Conservation (phyloP, 2,329 filamentous ascomycete species). For the Diaporthe sp. region DNA sequence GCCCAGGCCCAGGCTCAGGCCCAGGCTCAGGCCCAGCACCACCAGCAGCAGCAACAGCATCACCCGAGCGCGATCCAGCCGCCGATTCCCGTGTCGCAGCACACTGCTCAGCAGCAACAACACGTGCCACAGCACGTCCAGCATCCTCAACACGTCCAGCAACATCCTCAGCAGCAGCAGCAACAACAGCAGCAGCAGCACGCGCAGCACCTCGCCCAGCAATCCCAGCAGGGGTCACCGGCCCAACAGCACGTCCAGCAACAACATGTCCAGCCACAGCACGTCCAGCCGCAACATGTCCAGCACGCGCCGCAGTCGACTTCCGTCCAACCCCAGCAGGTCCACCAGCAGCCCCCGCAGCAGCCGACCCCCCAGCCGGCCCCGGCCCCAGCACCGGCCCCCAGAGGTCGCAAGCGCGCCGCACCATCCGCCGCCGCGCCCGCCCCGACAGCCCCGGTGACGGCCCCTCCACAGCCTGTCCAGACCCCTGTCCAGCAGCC, state of each 20-base stretch:
- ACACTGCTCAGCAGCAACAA: conserved; percentile 39
- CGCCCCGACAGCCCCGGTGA: conserved; percentile 51
- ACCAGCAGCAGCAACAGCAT: conserved; percentile 45
- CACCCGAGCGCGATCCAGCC: conserved; percentile 42
- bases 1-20: conserved; percentile 25
- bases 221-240: conserved; percentile 42
- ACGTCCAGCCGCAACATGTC: conserved; percentile 53
- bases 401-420: conserved; percentile 51
- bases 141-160: conserved; percentile 43
- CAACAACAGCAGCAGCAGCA: conserved; percentile 50
- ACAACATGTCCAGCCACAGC: conserved; percentile 53
- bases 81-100: conserved; percentile 42
- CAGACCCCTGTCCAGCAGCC: conserved; percentile 54
- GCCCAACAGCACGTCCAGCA: conserved; percentile 49
- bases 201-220: conserved; percentile 46
- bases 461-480: conserved; percentile 49
- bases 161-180: conserved; percentile 47
- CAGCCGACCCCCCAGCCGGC: conserved; percentile 48
- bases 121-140: conserved; percentile 39
- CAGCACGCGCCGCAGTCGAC: conserved; percentile 46
- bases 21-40: conserved; percentile 44
- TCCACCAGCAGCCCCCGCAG: conserved; percentile 47
- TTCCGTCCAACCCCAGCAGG: conserved; percentile 41
- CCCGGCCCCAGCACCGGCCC: conserved; percentile 48
- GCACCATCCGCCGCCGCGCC: conserved; percentile 56